Evolutionary conservation across 2,329 filamentous ascomycete genomes (phyloP).

Genomic region (Talaromyces verruculosus): DNA sequence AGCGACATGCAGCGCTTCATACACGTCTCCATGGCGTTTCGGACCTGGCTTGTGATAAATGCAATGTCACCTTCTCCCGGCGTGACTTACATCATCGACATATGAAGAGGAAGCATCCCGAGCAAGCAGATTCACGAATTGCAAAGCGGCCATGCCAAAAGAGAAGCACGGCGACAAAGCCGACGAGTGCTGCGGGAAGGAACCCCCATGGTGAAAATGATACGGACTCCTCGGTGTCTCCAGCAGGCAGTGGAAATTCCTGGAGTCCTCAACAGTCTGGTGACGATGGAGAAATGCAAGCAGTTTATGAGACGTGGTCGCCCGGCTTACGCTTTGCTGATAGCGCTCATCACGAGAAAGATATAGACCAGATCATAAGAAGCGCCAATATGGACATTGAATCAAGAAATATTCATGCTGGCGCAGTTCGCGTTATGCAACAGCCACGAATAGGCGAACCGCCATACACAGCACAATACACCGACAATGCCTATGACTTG

Average conservation of each 20-base stretch:
- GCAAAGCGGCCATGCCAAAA: background rate
- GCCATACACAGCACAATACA: background rate
- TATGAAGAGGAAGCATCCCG: constrained; percentile 45
- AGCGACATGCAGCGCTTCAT: constrained; percentile 45
- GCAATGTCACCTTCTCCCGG: constrained; percentile 44
- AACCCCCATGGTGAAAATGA: background rate
- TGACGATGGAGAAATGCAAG: background rate
- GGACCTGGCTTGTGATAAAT: constrained; percentile 39
- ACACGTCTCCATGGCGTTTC: constrained; percentile 32
- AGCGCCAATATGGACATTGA: background rate
- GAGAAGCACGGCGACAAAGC: background rate
- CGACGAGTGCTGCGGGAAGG: background rate
- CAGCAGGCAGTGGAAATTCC: background rate
- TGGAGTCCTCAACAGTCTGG: background rate
- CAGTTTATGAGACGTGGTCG: background rate
- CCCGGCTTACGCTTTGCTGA: background rate
- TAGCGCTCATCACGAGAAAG: background rate
- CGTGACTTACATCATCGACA: constrained; percentile 44
- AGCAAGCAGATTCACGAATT: constrained; percentile 19
- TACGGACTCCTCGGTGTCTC: background rate
- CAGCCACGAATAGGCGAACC: background rate
- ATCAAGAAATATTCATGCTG: background rate
- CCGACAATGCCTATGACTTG: background rate
- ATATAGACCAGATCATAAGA: background rate
- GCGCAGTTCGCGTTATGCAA: background rate